phyloP scores from a whole-genome alignment of 2,329 filamentous ascomycete genomes.

The Colletotrichum gigasporum region DNA sequence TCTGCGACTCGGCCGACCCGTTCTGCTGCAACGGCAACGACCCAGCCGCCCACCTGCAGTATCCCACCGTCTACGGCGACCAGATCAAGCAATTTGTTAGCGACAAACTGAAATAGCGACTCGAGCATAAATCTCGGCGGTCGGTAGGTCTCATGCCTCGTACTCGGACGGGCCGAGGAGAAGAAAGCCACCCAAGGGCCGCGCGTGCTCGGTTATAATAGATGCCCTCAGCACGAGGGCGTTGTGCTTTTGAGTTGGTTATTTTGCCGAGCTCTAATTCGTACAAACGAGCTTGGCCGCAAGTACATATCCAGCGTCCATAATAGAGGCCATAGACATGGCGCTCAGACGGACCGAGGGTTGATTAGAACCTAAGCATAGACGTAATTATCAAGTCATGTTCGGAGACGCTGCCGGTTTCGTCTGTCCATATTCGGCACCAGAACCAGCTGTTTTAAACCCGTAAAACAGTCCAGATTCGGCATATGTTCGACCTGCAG shows the following conservation, averaged over 20 bases:
- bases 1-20: constrained; percentile 68
- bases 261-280: background rate
- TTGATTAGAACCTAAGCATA: background rate
- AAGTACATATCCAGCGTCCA: background rate
- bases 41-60: constrained; percentile 55
- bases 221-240: background rate
- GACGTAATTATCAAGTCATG: background rate
- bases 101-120: constrained; percentile 17
- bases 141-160: background rate
- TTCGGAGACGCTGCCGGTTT: background rate
- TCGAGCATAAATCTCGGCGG: background rate
- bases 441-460: too few species aligned
- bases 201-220: constrained; percentile 2
- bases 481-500: background rate
- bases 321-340: background rate
- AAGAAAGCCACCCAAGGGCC: background rate
- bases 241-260: background rate
- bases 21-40: constrained; percentile 71
- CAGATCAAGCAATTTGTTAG: constrained; percentile 28
- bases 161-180: background rate
- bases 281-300: background rate
- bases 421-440: background rate
- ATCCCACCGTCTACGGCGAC: constrained; percentile 25
- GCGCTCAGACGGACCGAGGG: constrained; percentile 5
- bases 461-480: too few species aligned